Base-by-base conservation (phyloP, 305 asterid genomes). In the Ruellia speciosa region DNA sequence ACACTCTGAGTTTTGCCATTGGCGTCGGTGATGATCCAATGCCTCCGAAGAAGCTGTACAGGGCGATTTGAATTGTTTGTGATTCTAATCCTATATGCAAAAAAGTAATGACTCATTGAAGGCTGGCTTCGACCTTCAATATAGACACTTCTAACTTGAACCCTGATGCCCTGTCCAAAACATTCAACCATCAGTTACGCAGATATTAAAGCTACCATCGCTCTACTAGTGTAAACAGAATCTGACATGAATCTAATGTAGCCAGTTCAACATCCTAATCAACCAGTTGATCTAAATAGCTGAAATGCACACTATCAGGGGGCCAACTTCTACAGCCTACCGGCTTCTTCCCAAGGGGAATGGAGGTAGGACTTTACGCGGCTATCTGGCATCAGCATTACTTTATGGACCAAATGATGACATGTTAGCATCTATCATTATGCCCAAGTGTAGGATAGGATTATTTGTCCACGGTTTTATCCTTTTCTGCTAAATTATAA, bases 11-110 rank as follows among this genome's bases (percentile, higher is more conserved):
- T 81, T 73, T 70, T 86, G 24, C 70, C 94, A 51, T 82, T 86
- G 64, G 84, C 94, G 62, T 86, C 87, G 9, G 95, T 81, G 63
- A 86, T 81, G 82, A 86, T 81, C 97, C 97, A 88, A 65, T 88
- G 94, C 66, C 97, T 74, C 71, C 83, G 75, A 19, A 88, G 90
- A 73, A 88, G 97, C 64, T 86, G 97, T 51, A 86, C 92, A 0
- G 95, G 87, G 69, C 97, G 92, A 50, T 77, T 71, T 2, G 97
- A 88, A 60, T 77, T 78, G 84, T 88, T 88, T 73, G 81, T 80
- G 75, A 88, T 77, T 79, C 94, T 78, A 58, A 88, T 83, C 71
- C 95, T 75, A 69, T 88, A 88, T 14, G 97, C 94, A 53, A 75
- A 88, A 63, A 83, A 79, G 56, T 88, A 88, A 43, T 70, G 80